Base-by-base conservation (phyloP, 148 eudicot species). In the Pouteria glomerata region DNA sequence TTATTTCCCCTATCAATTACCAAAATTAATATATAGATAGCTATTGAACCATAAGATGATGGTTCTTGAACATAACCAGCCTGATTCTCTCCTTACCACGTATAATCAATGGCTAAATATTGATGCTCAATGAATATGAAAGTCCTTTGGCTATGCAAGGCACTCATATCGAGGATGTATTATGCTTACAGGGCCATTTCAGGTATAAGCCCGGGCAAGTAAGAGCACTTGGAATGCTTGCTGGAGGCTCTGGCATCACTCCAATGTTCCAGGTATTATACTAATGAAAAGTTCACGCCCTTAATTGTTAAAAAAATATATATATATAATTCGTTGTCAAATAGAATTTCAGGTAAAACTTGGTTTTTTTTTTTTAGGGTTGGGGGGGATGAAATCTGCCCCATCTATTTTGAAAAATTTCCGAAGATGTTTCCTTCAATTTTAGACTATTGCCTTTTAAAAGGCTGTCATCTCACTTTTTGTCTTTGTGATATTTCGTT, bases 171-270 rank as follows among this genome's bases (percentile, higher is more conserved):
- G 30, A 12, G 29, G 15, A 30, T 26, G 23, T 23, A 34, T 70
- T 57, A 52, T 69, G 58, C 50, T 76, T 68, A 29, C 59, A 91
- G 97, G 97, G 96, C 16, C 96, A 96, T 60, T 92, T 92, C 66
- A 92, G 51, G 85, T 92, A 92, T 81, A 89, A 89, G 67, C 90
- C 92, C 69, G 93, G 93, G 37, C 84, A 92, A 82, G 97, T 88
- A 69, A 85, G 93, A 82, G 96, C 89, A 42, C 86, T 92, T 50
- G 97, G 97, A 19, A 90, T 90, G 97, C 84, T 92, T 85, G 93
- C 97, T 75, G 97, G 97, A 48, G 97, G 97, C 29, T 89, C 97
- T 72, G 97, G 97, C 63, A 92, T 92, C 72, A 92, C 95, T 71
- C 96, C 97, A 21, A 92, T 89, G 89, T 89, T 85, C 70, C 94